These are phyloP conservation scores for Paspalum notatum DNA, from an alignment of 176 grass and related monocot genomes.

Conservation along the genomic window DNA sequence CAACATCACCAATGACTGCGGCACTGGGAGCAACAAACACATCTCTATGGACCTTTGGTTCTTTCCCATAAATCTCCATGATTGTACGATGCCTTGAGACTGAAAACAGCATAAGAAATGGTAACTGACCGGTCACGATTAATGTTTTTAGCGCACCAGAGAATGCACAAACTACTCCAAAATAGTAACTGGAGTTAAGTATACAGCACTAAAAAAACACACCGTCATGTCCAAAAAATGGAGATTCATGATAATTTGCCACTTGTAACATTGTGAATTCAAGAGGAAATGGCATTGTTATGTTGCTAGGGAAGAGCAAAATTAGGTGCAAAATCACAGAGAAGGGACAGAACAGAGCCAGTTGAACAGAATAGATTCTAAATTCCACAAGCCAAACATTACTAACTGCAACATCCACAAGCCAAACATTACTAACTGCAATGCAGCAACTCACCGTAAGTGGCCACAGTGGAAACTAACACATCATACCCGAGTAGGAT, in stretches of 20 bases:
- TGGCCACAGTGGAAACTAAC: background rate
- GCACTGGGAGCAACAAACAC: slow-evolving; percentile 95
- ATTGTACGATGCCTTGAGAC: slow-evolving; percentile 92
- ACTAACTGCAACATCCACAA: background rate
- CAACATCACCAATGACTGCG: slow-evolving; percentile 88
- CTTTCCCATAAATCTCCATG: slow-evolving; percentile 87
- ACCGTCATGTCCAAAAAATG: background rate
- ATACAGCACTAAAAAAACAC: background rate
- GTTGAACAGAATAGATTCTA: background rate
- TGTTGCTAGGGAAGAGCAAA: background rate
- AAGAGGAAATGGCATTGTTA: slow-evolving; percentile 16
- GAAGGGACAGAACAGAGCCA: background rate
- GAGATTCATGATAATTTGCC: background rate
- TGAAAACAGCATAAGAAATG: slow-evolving; percentile 36
- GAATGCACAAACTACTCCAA: background rate
- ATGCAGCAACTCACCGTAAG: slow-evolving; percentile 1
- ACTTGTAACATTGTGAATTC: background rate
- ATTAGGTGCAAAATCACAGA: background rate
- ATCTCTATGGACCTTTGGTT: slow-evolving; percentile 75
- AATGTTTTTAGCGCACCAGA: background rate
- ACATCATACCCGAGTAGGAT: background rate
- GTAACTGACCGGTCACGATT: background rate
- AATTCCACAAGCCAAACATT: background rate
- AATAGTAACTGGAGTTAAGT: background rate
- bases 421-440: background rate